phyloP scores from a whole-genome alignment of 495 filamentous ascomycete genomes.

The Penicillium argentinense region DNA sequence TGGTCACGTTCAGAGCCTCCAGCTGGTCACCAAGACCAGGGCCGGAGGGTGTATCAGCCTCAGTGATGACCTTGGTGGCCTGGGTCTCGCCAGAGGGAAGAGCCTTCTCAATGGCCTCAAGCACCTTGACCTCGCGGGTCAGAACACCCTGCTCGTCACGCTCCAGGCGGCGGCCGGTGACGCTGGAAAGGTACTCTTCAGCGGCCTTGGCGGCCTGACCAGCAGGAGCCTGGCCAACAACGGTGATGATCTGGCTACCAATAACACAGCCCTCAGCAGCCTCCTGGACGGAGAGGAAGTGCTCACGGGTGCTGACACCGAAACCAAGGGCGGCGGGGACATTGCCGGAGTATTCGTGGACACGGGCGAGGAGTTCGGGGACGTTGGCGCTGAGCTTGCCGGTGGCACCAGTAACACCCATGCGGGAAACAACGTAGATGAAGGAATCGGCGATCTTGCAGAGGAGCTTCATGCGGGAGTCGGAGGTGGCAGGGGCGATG shows the following conservation, averaged over 20 bases:
- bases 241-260: constrained; percentile 87
- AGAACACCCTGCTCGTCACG: constrained; percentile 37
- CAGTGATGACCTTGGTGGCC: constrained; percentile 58
- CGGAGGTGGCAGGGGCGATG: constrained; percentile 92
- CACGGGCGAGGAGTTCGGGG: constrained; percentile 74
- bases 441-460: constrained; percentile 98
- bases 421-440: constrained; percentile 97
- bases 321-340: constrained; percentile 91
- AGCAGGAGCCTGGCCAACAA: constrained; percentile 65
- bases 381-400: constrained; percentile 77
- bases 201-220: constrained; percentile 73
- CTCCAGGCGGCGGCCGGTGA: constrained; percentile 63
- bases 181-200: constrained; percentile 79
- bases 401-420: constrained; percentile 93
- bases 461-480: constrained; percentile 86
- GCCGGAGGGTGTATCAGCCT: constrained; percentile 54
- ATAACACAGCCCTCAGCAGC: constrained; percentile 97
- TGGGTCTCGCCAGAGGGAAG: constrained; percentile 28
- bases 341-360: constrained; percentile 91
- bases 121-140: constrained; percentile 39
- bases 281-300: constrained; percentile 81
- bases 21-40: constrained; percentile 71
- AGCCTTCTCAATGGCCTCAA: constrained; percentile 62
- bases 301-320: constrained; percentile 91
- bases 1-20: constrained; percentile 63